Percentiles rank a stretch among this genome's conserved stretches.
Conservation (phyloP, 106 monocot species). For the Agapanthus africanus region DNA sequence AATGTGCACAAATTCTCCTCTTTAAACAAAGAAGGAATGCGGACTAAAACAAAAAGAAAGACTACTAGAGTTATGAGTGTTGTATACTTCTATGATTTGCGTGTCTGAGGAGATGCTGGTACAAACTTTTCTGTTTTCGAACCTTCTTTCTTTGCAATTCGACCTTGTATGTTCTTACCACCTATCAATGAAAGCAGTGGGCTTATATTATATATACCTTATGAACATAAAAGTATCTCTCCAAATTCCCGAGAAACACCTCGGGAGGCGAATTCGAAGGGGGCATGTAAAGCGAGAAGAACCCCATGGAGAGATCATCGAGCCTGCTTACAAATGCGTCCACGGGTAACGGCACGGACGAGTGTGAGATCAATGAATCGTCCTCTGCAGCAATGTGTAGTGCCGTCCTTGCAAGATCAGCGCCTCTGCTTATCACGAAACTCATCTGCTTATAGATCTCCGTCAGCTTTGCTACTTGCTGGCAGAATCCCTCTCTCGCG, state of each 20-base stretch:
- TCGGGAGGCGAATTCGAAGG: constrained; percentile 27
- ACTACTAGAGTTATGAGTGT: no score
- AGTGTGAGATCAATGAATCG: constrained; percentile 59
- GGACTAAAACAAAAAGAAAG: no score
- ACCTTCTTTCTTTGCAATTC: no score
- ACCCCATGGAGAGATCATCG: constrained; percentile 49
- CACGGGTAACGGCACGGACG: constrained; percentile 54
- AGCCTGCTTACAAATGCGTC: constrained; percentile 40
- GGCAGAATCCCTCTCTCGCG: constrained; percentile 39
- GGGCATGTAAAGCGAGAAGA: constrained; percentile 40
- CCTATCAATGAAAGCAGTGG: no score
- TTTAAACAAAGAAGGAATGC: no score
- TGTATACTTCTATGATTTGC: no score
- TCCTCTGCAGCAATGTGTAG: constrained; percentile 61
- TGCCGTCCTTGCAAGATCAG: constrained; percentile 42
- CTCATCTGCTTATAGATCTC: constrained; percentile 25
- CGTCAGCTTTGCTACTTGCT: constrained; percentile 29
- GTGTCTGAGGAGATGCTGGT: no score
- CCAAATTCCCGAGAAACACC: constrained; percentile 37
- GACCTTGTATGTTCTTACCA: no score
- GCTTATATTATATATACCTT: constrained; percentile 33
- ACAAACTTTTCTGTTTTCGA: no score
- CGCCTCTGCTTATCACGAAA: constrained; percentile 29
- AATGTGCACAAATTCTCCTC: no score
- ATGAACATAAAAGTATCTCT: constrained; percentile 54